Base-by-base conservation (phyloP, 768 basidiomycete species). In the Calocera cornea region DNA sequence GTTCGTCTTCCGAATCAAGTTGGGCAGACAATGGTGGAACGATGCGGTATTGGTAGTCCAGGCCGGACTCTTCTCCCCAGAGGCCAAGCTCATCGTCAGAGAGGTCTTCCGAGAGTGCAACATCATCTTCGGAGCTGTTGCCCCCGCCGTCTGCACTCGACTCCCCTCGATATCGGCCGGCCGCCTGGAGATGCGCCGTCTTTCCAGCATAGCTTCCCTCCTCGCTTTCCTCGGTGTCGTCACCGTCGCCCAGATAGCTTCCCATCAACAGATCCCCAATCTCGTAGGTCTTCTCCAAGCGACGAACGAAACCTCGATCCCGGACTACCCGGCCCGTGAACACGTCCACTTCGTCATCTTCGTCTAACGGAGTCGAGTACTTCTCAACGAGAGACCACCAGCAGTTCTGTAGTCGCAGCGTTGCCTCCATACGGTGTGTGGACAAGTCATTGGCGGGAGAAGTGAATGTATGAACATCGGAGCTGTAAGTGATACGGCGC, bases 311-410 rank as follows among this genome's bases (percentile, higher is more conserved):
- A 2, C 54, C 54, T 27, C 54, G 54, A 33, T 60, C 54, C 11
- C 54, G 54, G 10, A 60, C 54, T 3, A 60, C 54, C 5, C 22
- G 27, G 19, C 54, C 54, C 27, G 54, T 60, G 22, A 60, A 60
- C 27, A 60, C 11, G 31, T 60, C 54, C 10, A 60, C 54, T 33
- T 60, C 54, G 19, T 60, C 54, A 22, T 60, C 54, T 33, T 29
- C 31, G 54, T 60, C 54, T 27, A 60, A 19, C 27, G 54, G 54
- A 16, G 31, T 33, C 7, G 54, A 60, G 54, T 60, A 60, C 54
- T 60, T 60, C 11, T 60, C 54, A 27, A 33, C 54, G 27, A 60
- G 31, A 33, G 54, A 60, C 54, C 54, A 60, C 54, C 54, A 60
- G 54, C 54, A 60, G 22, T 27, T 33, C 54, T 60, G 54, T 27